Evolutionary conservation across 345 rosid genomes (phyloP), one percentile per base, ranked within the genome.

Genomic region (Gossypium sturtianum): DNA sequence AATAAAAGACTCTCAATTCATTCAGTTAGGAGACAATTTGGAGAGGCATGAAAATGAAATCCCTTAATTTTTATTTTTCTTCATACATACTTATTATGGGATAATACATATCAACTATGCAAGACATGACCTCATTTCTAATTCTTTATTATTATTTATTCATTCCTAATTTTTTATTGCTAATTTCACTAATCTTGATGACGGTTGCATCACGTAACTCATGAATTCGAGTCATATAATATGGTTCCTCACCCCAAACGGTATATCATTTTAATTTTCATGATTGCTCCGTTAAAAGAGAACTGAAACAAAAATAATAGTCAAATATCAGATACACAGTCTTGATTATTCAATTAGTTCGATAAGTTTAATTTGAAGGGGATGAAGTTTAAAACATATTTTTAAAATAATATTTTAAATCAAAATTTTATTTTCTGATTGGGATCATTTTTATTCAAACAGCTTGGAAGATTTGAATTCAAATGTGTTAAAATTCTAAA

Each of bases 21-120:
- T 82, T 87, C 87, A 75, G 86, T 85, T 87, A 85, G 80, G 83
- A 74, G 79, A 82, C 86, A 87, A 70, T 59, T 66, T 72, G 22
- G 74, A 72, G 74, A 80, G 79, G 54, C 73, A 38, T 86, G 90
- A 86, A 81, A 86, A 82, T 75, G 91, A 89, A 73, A 82, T 87
- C 80, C 80, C 86, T 86, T 86, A 75, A 84, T 79, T 70, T 75
- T 38, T 69, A 74, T 79, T 77, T 84, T 77, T 65, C 87, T 82
- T 81, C 76, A 76, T 77, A 29, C 78, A 79, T 82, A 77, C 83
- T 82, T 86, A 58, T 68, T 12, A 59, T 12, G 51, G 49, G 66
- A 74, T 74, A 65, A 58, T 72, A 63, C 78, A 51, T 72, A 44
- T 74, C 70, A 72, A 75, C 82, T 80, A 62, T 80, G 80, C 15